A percentile compares a stretch with the other conserved stretches of the same genome.
phyloP scores from a whole-genome alignment of 371 early-diverging fungal genomes.

The Saksenaea oblongispora region DNA sequence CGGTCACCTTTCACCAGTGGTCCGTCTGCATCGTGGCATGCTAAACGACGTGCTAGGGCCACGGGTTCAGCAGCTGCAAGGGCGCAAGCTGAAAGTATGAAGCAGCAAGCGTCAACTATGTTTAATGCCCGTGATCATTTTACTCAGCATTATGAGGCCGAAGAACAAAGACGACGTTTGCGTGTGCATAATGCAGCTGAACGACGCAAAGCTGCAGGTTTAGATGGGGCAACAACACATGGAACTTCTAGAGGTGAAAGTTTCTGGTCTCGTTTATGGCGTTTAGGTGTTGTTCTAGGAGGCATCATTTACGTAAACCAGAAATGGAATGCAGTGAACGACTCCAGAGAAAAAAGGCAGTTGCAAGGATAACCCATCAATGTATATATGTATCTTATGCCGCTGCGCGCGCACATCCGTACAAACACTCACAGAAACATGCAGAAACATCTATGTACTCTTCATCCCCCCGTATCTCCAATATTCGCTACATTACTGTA shows the following conservation, averaged over 20 bases:
- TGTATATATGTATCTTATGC: neutral
- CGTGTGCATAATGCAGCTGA: conserved; percentile 36
- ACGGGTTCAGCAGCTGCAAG: conserved; percentile 46
- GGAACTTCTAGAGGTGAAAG: conserved; percentile 5
- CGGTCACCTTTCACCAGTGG: conserved; percentile 10
- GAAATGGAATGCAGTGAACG: neutral
- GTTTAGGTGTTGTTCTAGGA: conserved; percentile 18
- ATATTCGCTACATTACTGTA: neutral
- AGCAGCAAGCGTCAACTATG: conserved; percentile 2
- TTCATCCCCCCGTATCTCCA: neutral
- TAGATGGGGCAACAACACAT: conserved; percentile 6
- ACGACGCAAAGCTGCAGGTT: conserved; percentile 29
- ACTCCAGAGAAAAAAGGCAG: neutral
- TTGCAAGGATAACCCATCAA: neutral
- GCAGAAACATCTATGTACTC: neutral
- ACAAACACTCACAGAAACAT: neutral
- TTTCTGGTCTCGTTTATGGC: conserved; percentile 32
- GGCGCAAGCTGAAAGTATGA: conserved; percentile 41
- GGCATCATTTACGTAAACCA: conserved; percentile 14
- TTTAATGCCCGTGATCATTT: conserved; percentile 35
- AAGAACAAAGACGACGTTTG: conserved; percentile 40
- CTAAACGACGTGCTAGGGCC: conserved; percentile 19
- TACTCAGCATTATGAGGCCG: conserved; percentile 40
- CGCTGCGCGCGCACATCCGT: neutral
- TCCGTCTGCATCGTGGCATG: conserved; percentile 40